Evolutionary conservation across 805 yeast species (phyloP).

Genomic region (Metschnikowia aberdeeniae): DNA sequence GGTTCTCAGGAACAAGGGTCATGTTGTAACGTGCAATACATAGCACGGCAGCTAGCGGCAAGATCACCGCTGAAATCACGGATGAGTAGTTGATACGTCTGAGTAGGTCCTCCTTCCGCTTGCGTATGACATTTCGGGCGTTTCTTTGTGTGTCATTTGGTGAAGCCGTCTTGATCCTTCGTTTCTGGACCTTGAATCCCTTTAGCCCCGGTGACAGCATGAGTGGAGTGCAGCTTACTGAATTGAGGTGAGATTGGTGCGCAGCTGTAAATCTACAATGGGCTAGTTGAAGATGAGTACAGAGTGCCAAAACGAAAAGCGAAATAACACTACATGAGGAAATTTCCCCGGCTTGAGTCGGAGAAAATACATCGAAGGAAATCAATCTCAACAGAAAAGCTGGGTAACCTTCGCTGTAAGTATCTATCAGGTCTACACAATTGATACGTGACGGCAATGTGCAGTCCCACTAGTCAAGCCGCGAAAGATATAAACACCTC

Average conservation of each 20-base stretch:
- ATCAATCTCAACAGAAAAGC: no score
- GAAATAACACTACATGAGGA: no score
- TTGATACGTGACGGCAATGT: background rate
- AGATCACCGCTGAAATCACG: conserved; percentile 29
- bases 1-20: conserved; percentile 26
- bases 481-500: conserved; percentile 12
- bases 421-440: background rate
- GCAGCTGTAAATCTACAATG: background rate
- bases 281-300: no score
- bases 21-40: conserved; percentile 22
- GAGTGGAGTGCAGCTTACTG: background rate
- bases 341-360: no score
- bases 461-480: conserved; percentile 4
- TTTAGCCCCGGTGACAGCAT: conserved; percentile 7
- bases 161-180: conserved; percentile 18
- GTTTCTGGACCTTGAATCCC: conserved; percentile 22
- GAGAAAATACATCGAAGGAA: no score
- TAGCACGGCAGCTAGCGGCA: conserved; percentile 28
- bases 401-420: no score
- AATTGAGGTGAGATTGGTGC: background rate
- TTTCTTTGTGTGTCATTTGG: conserved; percentile 16
- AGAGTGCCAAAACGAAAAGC: no score
- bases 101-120: conserved; percentile 33
- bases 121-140: conserved; percentile 32
- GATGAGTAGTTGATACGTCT: conserved; percentile 35